These are phyloP conservation scores for bread wheat (Triticum aestivum) DNA, from an alignment of 176 grass and related monocot species.

Conservation along the genomic window DNA sequence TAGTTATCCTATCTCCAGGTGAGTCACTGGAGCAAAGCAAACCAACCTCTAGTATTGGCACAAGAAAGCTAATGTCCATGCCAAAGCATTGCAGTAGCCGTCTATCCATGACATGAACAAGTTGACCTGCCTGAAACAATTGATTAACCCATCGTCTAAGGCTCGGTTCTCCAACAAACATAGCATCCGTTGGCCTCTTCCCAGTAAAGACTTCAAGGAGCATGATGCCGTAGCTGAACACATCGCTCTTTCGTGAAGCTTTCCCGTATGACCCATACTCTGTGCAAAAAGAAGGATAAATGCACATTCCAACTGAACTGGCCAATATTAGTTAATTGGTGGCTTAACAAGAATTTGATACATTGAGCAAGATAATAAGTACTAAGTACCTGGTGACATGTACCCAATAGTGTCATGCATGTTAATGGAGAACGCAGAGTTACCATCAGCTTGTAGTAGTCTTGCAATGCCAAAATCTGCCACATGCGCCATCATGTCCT, in stretches of 20 bases:
- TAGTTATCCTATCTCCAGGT: neutral
- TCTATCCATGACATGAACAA: neutral
- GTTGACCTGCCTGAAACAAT: neutral
- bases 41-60: neutral
- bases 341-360: too few species aligned
- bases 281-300: neutral
- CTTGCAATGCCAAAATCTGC: slow-evolving; percentile 10
- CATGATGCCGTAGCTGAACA: slow-evolving; percentile 4
- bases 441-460: neutral
- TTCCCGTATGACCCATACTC: neutral
- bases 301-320: too few species aligned
- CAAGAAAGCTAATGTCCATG: neutral
- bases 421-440: neutral
- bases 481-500: neutral
- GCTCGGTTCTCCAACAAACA: neutral
- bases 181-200: neutral
- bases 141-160: neutral
- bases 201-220: neutral
- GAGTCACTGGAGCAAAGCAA: neutral
- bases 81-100: neutral
- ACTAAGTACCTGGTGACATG: slow-evolving; percentile 2
- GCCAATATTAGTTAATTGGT: too few species aligned
- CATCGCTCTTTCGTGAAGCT: neutral
- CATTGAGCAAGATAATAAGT: neutral
- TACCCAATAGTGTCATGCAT: neutral